A percentile compares a stretch with the other conserved stretches of the same genome.
These are phyloP conservation scores for Paratinospora sagittata DNA, from an alignment of 164 flowering plant genomes.

Conservation along the genomic window DNA sequence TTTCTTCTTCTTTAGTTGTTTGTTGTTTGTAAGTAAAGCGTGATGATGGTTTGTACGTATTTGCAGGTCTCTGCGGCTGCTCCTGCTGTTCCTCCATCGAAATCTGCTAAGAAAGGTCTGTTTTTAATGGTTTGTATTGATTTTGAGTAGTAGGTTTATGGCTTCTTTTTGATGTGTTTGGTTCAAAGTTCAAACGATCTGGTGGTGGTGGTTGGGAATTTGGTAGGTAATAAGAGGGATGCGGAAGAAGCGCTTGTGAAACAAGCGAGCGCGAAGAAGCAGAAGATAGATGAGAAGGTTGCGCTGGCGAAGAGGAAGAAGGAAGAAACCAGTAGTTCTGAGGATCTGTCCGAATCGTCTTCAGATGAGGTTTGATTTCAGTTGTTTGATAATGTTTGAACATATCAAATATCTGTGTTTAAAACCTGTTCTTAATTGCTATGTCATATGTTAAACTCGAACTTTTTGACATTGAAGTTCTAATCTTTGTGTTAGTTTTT, in stretches of 20 bases:
- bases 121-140: no score
- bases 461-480: not conserved
- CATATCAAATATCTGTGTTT: no score
- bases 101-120: constrained; percentile 20
- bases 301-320: constrained; percentile 35
- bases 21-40: not conserved
- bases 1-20: not conserved
- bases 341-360: constrained; percentile 29
- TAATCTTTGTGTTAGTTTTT: not conserved
- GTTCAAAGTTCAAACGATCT: no score
- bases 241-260: no score
- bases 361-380: constrained; percentile 31
- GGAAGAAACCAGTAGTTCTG: constrained; percentile 36
- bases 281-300: constrained; percentile 35
- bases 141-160: no score
- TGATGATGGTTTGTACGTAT: not conserved
- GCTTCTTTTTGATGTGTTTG: no score
- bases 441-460: no score
- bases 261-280: constrained; percentile 63
- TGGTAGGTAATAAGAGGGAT: no score
- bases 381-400: no score
- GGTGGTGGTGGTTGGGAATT: no score
- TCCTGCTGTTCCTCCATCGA: constrained; percentile 5
- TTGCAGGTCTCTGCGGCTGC: constrained; percentile 1
- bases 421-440: no score